A percentile compares a stretch with the other conserved stretches of the same genome.
phyloP scores from a whole-genome alignment of 2,329 filamentous ascomycete genomes.

The Colletotrichum abscissum region DNA sequence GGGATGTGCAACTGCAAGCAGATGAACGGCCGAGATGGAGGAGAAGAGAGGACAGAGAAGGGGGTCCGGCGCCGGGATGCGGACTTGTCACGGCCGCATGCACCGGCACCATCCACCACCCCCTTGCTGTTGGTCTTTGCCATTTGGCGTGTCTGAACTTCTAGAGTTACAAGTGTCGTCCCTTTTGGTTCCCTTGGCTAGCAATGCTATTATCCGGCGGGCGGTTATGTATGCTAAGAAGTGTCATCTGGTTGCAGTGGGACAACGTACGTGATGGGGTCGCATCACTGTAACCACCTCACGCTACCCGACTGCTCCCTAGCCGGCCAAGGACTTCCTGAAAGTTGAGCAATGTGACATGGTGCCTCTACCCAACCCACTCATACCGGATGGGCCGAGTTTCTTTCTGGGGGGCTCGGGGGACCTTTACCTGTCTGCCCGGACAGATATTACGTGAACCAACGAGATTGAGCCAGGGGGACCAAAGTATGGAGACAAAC shows the following conservation, averaged over 20 bases:
- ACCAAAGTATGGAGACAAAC: neutral
- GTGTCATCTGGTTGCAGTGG: neutral
- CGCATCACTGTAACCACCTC: neutral
- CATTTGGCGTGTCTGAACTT: neutral
- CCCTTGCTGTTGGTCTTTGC: neutral
- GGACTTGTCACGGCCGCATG: conserved; percentile 7
- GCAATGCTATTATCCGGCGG: neutral
- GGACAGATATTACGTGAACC: neutral
- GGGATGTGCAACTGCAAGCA: conserved; percentile 2
- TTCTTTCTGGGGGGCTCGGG: neutral
- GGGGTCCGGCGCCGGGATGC: conserved; percentile 1
- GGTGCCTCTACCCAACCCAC: neutral
- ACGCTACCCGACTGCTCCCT: neutral
- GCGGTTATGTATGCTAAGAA: neutral
- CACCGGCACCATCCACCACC: neutral
- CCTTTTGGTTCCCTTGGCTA: neutral
- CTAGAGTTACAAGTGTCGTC: neutral
- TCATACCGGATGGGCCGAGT: neutral
- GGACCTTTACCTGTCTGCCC: neutral
- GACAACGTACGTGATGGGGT: neutral
- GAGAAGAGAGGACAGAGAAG: neutral
- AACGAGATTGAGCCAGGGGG: neutral
- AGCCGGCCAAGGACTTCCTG: neutral
- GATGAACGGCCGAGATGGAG: neutral
- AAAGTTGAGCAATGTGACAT: neutral